Base-by-base conservation (phyloP, 2,329 filamentous ascomycete species). In the Stenocarpella maydis region DNA sequence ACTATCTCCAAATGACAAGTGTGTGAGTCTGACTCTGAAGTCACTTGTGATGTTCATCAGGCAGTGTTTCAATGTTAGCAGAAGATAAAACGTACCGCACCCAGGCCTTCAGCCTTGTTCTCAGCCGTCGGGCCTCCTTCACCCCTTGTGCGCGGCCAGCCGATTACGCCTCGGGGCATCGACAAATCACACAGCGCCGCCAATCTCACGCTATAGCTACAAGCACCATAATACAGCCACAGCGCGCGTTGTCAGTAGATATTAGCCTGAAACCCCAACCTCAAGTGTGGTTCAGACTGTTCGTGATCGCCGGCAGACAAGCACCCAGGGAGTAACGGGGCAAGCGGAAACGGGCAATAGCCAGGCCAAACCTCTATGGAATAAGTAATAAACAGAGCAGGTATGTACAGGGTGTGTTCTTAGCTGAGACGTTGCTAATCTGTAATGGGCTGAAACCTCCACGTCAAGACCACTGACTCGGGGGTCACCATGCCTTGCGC, bases 291-390 rank as follows among this genome's bases (percentile, higher is more conserved):
- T 5, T 47, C 58, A 47, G 14, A 21, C 47, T 15, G 41, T 34
- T 61, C 58, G 28, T 61, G 58, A 61, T 61, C 58, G 58, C 21
- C 58, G 47, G n/a, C n/a, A n/a, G n/a, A n/a, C n/a, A n/a, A n/a
- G n/a, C n/a, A n/a, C n/a, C n/a, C n/a, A n/a, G n/a, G n/a, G n/a
- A n/a, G n/a, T n/a, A n/a, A n/a, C n/a, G n/a, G n/a, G n/a, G n/a
- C n/a, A n/a, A n/a, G n/a, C n/a, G n/a, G n/a, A n/a, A n/a, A n/a
- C n/a, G n/a, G n/a, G n/a, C n/a, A n/a, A n/a, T n/a, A n/a, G n/a
- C n/a, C n/a, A n/a, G n/a, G n/a, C n/a, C n/a, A n/a, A n/a, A n/a
- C n/a, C n/a, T n/a, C n/a, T n/a, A n/a, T n/a, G n/a, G n/a, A n/a
- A n/a, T n/a, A n/a, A n/a, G n/a, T n/a, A n/a, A n/a, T n/a, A n/a